Evolutionary conservation across 768 basidiomycete species (phyloP).

Genomic region (Phylloporus sp.): DNA sequence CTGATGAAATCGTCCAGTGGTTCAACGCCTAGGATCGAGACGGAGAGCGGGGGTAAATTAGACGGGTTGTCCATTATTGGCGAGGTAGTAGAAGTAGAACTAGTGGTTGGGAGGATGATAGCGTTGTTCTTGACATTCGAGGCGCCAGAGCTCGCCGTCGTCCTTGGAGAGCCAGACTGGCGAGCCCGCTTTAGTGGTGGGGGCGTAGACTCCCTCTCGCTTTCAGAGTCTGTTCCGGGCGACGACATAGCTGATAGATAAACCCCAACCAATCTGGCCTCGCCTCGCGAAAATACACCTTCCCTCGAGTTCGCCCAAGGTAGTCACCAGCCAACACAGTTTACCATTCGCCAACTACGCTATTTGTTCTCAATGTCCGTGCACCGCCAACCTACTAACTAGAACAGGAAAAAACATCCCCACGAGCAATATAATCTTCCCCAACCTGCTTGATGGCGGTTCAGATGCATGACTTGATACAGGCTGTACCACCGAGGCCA

Average conservation of each 20-base stretch:
- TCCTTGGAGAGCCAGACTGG: constrained; percentile 29
- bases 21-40: constrained; percentile 83
- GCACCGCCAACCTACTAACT: constrained; percentile 56
- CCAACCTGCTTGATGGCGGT: constrained; percentile 37
- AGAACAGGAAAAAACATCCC: constrained; percentile 68
- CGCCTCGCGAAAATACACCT: neutral
- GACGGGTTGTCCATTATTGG: constrained; percentile 25
- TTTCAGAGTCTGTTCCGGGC: constrained; percentile 26
- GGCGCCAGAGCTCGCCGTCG: constrained; percentile 14
- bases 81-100: constrained; percentile 9
- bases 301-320: constrained; percentile 3
- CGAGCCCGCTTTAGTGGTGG: constrained; percentile 37
- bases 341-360: neutral
- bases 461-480: constrained; percentile 46
- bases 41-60: constrained; percentile 57
- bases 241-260: constrained; percentile 24
- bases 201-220: constrained; percentile 22
- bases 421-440: constrained; percentile 48
- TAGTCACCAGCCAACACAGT: neutral
- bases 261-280: constrained; percentile 2
- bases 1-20: constrained; percentile 91
- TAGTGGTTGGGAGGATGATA: constrained; percentile 4
- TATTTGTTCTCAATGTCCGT: constrained; percentile 40
- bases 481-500: constrained; percentile 85
- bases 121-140: constrained; percentile 20